Evolutionary conservation across 1,284 basidiomycete species (phyloP).

Genomic region (Pterula multifida): DNA sequence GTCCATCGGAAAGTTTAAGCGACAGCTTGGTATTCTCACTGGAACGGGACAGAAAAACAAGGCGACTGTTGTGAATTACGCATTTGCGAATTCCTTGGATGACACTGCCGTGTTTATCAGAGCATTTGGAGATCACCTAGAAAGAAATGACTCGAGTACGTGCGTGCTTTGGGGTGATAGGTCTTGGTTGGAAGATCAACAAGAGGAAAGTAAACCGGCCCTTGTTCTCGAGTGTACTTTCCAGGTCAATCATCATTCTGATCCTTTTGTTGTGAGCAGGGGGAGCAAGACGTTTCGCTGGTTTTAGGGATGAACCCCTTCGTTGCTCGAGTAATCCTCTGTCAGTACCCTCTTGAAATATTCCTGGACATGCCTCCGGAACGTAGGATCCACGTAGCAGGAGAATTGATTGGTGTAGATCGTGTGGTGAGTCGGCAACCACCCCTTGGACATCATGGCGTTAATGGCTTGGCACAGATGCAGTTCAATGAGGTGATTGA

Average conservation of each 20-base stretch:
- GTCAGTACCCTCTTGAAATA: constrained; percentile 37
- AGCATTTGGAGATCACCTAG: constrained; percentile 42
- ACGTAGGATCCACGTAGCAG: constrained; percentile 33
- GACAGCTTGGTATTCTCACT: constrained; percentile 47
- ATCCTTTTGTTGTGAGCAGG: constrained; percentile 22
- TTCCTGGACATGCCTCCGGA: constrained; percentile 41
- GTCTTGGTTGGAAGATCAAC: constrained; percentile 45
- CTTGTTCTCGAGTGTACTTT: constrained; percentile 2
- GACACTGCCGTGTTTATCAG: constrained; percentile 44
- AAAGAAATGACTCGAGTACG: constrained; percentile 26
- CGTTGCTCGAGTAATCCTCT: constrained; percentile 48
- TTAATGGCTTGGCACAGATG: constrained; percentile 17
- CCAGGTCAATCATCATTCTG: constrained; percentile 2
- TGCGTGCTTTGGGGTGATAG: constrained; percentile 46
- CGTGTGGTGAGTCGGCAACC: constrained; percentile 34
- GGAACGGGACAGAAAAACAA: constrained; percentile 36
- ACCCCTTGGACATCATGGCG: constrained; percentile 4
- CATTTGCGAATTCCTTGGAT: constrained; percentile 46
- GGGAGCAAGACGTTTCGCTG: constrained; percentile 39
- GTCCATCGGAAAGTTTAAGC: constrained; percentile 48
- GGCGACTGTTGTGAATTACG: constrained; percentile 31
- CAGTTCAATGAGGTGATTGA: constrained; percentile 27
- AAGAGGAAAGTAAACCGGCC: constrained; percentile 28
- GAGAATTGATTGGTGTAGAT: constrained; percentile 33
- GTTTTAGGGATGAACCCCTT: constrained; percentile 56